Base-by-base conservation (phyloP, 805 yeast genomes). In the Debaryomyces tyrocola region DNA sequence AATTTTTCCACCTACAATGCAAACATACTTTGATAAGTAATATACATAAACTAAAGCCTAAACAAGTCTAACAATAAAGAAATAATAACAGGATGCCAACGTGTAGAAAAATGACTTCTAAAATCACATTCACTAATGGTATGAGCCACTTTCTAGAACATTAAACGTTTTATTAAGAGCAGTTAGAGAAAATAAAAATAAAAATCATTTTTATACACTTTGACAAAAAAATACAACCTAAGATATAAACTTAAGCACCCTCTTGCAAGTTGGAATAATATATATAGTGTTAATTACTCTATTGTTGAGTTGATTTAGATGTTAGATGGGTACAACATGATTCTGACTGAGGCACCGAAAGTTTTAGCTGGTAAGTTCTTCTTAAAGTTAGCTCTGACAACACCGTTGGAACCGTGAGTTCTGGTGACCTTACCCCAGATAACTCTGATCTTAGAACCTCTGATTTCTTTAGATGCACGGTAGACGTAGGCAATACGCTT, bases 261-360 rank as follows among this genome's bases (percentile, higher is more conserved):
- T 28, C 35, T 27, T 39, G 20, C 27, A 28, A 27, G 33, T 28
- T 38, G 47, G 43, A 44, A 35, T 44, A 40, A 34, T 44, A 20
- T 39, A 37, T 31, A 44, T 40, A 44, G 38, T 45, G 28, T 36
- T 43, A 21, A 43, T 36, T 24, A 39, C 35, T 34, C 36, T 31
- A 36, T 28, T 12, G 33, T 43, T 38, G 33, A 40, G 48, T 47
- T 45, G 55, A 64, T 65, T 87, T 92, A 92, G 89, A 92, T 94
- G 96, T 87, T 91, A 63, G 98, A 92, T 82, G 99, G 99, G 88
- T 92, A 92, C 79, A 92, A 91, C 96, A 94, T 90, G 83, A 94
- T 85, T 85, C 99, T 89, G 75, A 94, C 98, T 62, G 96, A 86
- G 74, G 99, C 97, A 82, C 99, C 99, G 77, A 94, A 92, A 67